Evolutionary conservation across 1,284 basidiomycete species (phyloP), one percentile per base, ranked within the genome.

Genomic region (Mycosarcoma maydis): DNA sequence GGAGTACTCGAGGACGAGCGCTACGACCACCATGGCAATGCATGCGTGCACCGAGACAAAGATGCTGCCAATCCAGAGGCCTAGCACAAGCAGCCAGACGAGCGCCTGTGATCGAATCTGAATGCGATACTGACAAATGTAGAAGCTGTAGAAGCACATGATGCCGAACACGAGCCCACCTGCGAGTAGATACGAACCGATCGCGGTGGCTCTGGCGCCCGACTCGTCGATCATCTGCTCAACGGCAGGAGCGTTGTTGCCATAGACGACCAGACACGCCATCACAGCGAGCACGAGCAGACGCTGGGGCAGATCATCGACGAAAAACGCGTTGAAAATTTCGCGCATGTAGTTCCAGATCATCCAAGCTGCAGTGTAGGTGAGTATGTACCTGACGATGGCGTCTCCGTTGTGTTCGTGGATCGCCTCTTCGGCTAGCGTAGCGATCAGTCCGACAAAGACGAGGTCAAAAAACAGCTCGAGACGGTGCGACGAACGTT

Each of bases 381-480:
- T 76, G 19, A 78, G 34, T 9, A 76, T 48, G 40, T 75, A 78
- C 6, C 76, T 56, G 10, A 75, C 72, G 23, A 77, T 54, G 3
- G 53, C 56, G 27, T 67, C 55, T 6, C 72, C 74, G 2, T 60
- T 73, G 17, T 73, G 62, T 26, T 73, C 70, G 27, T 62, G 59
- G 9, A 75, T 54, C 38, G 64, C 76, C 49, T 72, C 69, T 40
- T 77, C 64, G 4, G 74, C 74, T 2, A 76, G 42, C 0, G 71
- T 73, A 17, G 72, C 67, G 36, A 77, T 74, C 20, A 77, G 54
- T 6, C 76, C 76, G 38, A 77, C 76, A 19, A 77, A 76, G 2
- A 70, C 66, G 11, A 77, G 54, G 29, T 77, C 75, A 37, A 77
- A 77, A 48, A 77, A 77, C 16, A 77, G 52, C 39, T 76, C 74